These are phyloP conservation scores for Jimgerdemannia lactiflua DNA, from an alignment of 192 early-diverging fungal species.

Conservation along the genomic window DNA sequence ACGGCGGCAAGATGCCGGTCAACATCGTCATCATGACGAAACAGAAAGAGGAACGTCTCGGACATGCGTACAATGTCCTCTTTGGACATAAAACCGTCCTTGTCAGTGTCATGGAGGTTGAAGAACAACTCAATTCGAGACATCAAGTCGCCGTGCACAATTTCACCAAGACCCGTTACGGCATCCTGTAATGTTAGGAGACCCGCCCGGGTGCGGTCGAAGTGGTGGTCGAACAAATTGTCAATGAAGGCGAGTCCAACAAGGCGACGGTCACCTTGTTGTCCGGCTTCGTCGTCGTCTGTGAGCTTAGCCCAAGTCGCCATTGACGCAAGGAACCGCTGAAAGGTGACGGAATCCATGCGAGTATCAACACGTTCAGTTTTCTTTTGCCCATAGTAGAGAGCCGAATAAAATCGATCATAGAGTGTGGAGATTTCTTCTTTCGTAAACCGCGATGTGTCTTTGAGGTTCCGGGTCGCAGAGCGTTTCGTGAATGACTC, in stretches of 20 bases:
- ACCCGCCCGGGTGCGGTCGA: slow-evolving; percentile 15
- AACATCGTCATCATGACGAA: slow-evolving; percentile 19
- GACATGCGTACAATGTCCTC: slow-evolving; percentile 77
- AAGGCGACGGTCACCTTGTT: slow-evolving; percentile 2
- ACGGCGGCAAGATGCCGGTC: slow-evolving; percentile 51
- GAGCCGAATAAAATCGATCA: slow-evolving; percentile 82
- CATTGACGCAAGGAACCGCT: slow-evolving; percentile 71
- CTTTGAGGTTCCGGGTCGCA: slow-evolving; percentile 76
- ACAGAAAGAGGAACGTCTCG: slow-evolving; percentile 74
- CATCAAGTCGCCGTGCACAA: slow-evolving; percentile 69
- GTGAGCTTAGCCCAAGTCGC: slow-evolving; percentile 60
- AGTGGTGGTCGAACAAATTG: slow-evolving; percentile 17
- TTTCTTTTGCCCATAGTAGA: slow-evolving; percentile 56
- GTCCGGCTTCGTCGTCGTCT: slow-evolving; percentile 5
- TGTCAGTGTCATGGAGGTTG: slow-evolving; percentile 62
- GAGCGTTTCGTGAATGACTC: slow-evolving; percentile 91
- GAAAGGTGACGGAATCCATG: slow-evolving; percentile 70
- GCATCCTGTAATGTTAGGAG: slow-evolving; percentile 56
- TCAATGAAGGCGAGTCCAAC: slow-evolving; percentile 16
- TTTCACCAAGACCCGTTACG: slow-evolving; percentile 62
- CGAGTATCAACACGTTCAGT: slow-evolving; percentile 39
- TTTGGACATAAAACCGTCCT: slow-evolving; percentile 56
- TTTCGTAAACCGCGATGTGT: slow-evolving; percentile 76
- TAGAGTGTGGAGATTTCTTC: slow-evolving; percentile 87
- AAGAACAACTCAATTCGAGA: slow-evolving; percentile 73